Conservation (phyloP, 2,329 filamentous ascomycete species). For the Aspergillus sp. region DNA sequence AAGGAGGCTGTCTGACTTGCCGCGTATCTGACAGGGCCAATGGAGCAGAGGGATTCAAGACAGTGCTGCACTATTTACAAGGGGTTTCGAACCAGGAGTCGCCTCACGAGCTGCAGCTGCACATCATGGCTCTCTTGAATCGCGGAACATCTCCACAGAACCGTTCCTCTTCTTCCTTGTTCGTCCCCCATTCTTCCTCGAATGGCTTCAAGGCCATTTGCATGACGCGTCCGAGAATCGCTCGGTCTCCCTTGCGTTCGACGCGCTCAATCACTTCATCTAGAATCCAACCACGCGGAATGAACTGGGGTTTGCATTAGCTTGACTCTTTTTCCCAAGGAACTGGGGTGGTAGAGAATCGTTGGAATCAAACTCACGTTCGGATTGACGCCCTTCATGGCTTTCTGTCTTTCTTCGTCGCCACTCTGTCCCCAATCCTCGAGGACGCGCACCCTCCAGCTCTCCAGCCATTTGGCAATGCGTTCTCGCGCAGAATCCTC, state of each 20-base stretch:
- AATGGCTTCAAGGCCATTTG: slow-evolving; percentile 83
- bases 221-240: slow-evolving; percentile 75
- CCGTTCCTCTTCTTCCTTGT: slow-evolving; percentile 72
- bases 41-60: background rate
- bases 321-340: background rate
- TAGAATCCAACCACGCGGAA: slow-evolving; percentile 86
- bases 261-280: slow-evolving; percentile 90
- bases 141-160: slow-evolving; percentile 85
- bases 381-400: slow-evolving; percentile 87
- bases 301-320: slow-evolving; percentile 58
- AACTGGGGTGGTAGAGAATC: too few relatives aligned
- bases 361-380: too few relatives aligned
- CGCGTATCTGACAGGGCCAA: background rate
- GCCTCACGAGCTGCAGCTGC: slow-evolving; percentile 81
- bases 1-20: too few relatives aligned
- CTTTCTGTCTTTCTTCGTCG: slow-evolving; percentile 63
- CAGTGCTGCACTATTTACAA: too few relatives aligned
- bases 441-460: slow-evolving; percentile 68
- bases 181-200: slow-evolving; percentile 62
- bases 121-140: slow-evolving; percentile 78
- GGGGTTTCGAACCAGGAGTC: background rate
- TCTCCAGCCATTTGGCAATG: slow-evolving; percentile 76
- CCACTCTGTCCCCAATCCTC: slow-evolving; percentile 71
- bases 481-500: slow-evolving; percentile 65
- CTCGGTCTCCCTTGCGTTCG: slow-evolving; percentile 77